Conservation (phyloP, 495 filamentous ascomycete genomes). For the Penicillium turbatum region DNA sequence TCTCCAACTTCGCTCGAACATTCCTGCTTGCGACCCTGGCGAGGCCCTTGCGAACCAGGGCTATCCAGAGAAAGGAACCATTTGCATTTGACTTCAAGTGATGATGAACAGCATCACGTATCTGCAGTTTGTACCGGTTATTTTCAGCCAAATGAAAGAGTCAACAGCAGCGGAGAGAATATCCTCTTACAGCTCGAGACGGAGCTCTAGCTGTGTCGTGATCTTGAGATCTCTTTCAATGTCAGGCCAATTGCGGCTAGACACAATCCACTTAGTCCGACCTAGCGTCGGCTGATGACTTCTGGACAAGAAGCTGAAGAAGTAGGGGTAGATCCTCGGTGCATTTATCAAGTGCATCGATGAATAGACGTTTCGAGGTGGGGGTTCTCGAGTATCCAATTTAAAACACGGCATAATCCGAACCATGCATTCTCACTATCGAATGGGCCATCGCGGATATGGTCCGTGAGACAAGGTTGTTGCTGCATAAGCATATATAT, state of each 20-base stretch:
- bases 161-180: slow-evolving; percentile 17
- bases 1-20: too few relatives aligned
- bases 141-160: slow-evolving; percentile 7
- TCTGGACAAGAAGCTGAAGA: slow-evolving; percentile 29
- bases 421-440: neutral
- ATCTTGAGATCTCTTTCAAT: slow-evolving; percentile 16
- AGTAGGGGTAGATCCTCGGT: slow-evolving; percentile 20
- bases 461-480: too few relatives aligned
- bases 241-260: slow-evolving; percentile 22
- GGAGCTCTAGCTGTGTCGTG: slow-evolving; percentile 3
- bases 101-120: slow-evolving; percentile 7
- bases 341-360: slow-evolving; percentile 52
- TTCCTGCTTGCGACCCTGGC: too few relatives aligned
- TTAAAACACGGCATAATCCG: neutral
- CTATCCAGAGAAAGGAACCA: slow-evolving; percentile 36
- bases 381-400: neutral
- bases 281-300: slow-evolving; percentile 1
- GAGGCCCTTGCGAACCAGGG: slow-evolving; percentile 25
- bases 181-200: slow-evolving; percentile 23
- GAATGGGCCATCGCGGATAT: slow-evolving; percentile 20
- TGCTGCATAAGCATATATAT: slow-evolving; percentile 35
- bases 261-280: slow-evolving; percentile 34
- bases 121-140: neutral
- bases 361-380: slow-evolving; percentile 25
- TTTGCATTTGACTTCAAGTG: slow-evolving; percentile 21